Evolutionary conservation across 306 rosid genomes (phyloP), one percentile per base, ranked within the genome.

Genomic region (Cucumis hystrix): DNA sequence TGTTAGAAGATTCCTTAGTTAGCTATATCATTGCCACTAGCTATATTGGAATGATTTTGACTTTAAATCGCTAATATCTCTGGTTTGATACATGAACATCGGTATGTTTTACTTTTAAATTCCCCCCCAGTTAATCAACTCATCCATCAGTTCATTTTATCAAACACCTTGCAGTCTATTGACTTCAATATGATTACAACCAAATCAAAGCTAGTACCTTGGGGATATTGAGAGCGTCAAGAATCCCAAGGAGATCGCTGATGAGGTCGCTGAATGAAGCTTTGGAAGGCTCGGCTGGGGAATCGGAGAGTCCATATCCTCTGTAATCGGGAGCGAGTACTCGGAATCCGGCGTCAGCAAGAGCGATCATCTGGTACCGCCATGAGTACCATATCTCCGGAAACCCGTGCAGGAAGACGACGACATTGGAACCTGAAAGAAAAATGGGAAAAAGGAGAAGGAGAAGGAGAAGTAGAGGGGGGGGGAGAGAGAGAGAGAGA

Each of bases 371-470:
- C 85, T 93, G 97, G 89, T 89, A 89, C 21, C 93, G 87, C 98
- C 98, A 93, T 0, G 96, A 82, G 90, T 91, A 91, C 98, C 98
- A 93, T 77, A 89, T 93, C 86, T 93, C 97, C 0, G 91, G 97
- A 76, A 93, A 93, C 0, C 97, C 96, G 75, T 91, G 96, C 5
- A 93, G 80, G 70, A 91, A 91, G 17, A 93, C 87, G 72, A 84
- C 91, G 41, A 82, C 91, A 82, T 87, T 88, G 35, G 77, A 81
- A 68, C 94, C 94, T 89, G 82, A 74, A 77, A 83, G 82, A 74
- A 77, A 83, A 12, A 6, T 8, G 43, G 18, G 30, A 28, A 28
- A 23, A 23, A 23, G 25, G 25, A 23, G 25, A 28, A 23, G 25
- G 25, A 23, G 25, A 28, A 28, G 30, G 30, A 28, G 30, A 28